Evolutionary conservation across 495 filamentous ascomycete species (phyloP), one percentile per base, ranked within the genome.

Genomic region (Podospora sp.): DNA sequence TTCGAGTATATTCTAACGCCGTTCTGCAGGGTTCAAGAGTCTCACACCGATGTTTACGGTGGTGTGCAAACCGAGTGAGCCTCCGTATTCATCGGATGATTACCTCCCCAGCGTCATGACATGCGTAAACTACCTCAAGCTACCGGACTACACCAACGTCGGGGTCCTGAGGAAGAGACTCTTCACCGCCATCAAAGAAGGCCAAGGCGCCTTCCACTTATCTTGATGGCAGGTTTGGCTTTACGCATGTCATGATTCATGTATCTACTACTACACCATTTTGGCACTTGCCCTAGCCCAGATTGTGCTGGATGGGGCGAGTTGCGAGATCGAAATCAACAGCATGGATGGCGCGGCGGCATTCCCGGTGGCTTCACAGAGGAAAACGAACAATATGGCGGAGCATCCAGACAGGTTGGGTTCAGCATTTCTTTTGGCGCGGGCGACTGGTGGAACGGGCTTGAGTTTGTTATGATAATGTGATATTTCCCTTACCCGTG

Each of bases 61-160:
- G 50, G 96, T 99, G 20, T 98, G 96, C 82, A 97, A 96, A 77
- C 94, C 95, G 7, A 96, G 92, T 81, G 96, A 99, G 72, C 88
- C 92, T 8, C 95, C 95, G 1, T 96, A 93, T 77, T 91, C 90
- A 8, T 96, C 95, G 3, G 96, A 99, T 75, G 96, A 98, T 78
- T 98, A 97, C 71, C 84, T 99, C 36, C 93, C 96, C 25, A 97
- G 94, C 73, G 96, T 98, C 74, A 99, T 99, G 96, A 99, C 96
- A 53, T 98, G 96, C 77, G 95, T 97, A 76, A 99, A 99, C 76
- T 99, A 99, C 76, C 90, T 99, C 69, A 99, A 99, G 78, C 84
- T 99, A 72, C 96, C 96, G 22, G 93, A 99, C 79, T 99, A 99
- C 80, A 94, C 89, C 71, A 86, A 80, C 72, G 79, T 97, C 67